Conservation (phyloP, 441 rosid genomes). For the Rhodomyrtus psidioides region DNA sequence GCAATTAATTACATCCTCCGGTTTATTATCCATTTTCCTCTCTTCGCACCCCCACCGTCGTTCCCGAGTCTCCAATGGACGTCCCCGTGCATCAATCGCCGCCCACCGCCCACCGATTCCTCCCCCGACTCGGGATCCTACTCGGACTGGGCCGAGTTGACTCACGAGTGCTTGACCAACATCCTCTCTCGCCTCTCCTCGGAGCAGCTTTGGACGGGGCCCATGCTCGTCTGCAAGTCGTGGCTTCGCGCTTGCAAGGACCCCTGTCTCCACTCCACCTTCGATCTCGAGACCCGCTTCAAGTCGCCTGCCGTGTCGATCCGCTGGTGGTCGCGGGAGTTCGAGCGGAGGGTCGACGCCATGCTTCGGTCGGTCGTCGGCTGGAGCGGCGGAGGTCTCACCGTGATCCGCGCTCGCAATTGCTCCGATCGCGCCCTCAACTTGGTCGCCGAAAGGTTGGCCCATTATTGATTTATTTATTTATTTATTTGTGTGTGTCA, state of each 20-base stretch:
- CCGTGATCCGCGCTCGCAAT: slow-evolving; percentile 48
- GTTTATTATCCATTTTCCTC: not conserved
- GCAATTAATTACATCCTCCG: not conserved
- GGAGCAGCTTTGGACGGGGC: slow-evolving; percentile 56
- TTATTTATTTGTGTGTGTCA: too few species aligned
- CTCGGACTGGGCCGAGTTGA: slow-evolving; percentile 54
- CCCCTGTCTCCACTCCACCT: slow-evolving; percentile 38
- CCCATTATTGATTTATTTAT: too few species aligned
- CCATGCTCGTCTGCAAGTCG: slow-evolving; percentile 57
- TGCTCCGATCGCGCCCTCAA: slow-evolving; percentile 66
- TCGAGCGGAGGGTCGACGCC: slow-evolving; percentile 58
- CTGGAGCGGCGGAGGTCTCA: slow-evolving; percentile 44
- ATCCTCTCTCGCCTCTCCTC: slow-evolving; percentile 55
- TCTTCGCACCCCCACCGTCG: not conserved
- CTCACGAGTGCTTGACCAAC: slow-evolving; percentile 54
- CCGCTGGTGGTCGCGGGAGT: slow-evolving; percentile 58
- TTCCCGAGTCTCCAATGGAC: not conserved
- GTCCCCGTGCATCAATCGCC: not conserved
- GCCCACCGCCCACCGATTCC: not conserved
- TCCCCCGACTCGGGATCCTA: slow-evolving; percentile 7
- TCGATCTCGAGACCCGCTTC: slow-evolving; percentile 58
- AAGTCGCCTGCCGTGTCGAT: slow-evolving; percentile 27
- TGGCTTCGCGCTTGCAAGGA: slow-evolving; percentile 62
- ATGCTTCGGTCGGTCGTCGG: slow-evolving; percentile 38
- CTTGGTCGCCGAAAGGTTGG: slow-evolving; percentile 57